A percentile compares a stretch with the other conserved stretches of the same genome.
Evolutionary conservation across 1,284 basidiomycete species (phyloP).

Genomic region (Melampsora larici-populina): DNA sequence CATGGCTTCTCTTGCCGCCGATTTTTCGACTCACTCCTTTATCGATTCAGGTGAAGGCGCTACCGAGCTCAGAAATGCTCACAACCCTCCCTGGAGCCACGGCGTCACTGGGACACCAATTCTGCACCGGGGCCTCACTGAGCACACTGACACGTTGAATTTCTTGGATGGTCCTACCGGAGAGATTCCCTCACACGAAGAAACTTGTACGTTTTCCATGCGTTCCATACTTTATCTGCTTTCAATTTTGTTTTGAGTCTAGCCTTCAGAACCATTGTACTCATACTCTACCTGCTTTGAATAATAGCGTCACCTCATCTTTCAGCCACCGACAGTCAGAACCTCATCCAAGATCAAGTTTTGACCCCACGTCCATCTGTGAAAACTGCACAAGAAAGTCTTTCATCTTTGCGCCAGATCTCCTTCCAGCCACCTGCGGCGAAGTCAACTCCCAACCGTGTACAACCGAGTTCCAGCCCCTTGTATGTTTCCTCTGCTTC

Average conservation of each 20-base stretch:
- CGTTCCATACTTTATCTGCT: too few relatives aligned
- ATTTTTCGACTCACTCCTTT: constrained; percentile 31
- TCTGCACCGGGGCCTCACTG: not conserved
- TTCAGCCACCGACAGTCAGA: too few relatives aligned
- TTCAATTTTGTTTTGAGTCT: too few relatives aligned
- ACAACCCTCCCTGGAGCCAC: constrained; percentile 40
- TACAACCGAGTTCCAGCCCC: not conserved
- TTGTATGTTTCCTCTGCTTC: not conserved
- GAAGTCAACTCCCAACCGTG: not conserved
- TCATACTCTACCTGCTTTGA: too few relatives aligned
- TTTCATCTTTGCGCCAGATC: not conserved
- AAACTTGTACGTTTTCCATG: too few relatives aligned
- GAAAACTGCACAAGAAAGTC: not conserved
- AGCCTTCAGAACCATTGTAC: too few relatives aligned
- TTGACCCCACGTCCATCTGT: not conserved
- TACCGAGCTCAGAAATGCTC: constrained; percentile 35
- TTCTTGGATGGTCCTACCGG: too few relatives aligned
- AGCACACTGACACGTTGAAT: not conserved
- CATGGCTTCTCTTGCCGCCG: constrained; percentile 5
- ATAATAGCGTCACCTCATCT: too few relatives aligned
- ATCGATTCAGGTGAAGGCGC: constrained; percentile 32
- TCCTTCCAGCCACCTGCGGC: not conserved
- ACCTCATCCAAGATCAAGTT: not conserved
- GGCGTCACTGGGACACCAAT: constrained; percentile 36
- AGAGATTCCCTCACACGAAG: too few relatives aligned